These are phyloP conservation scores for Tremella yokohamensis DNA, from an alignment of 768 basidiomycete genomes.

Conservation along the genomic window DNA sequence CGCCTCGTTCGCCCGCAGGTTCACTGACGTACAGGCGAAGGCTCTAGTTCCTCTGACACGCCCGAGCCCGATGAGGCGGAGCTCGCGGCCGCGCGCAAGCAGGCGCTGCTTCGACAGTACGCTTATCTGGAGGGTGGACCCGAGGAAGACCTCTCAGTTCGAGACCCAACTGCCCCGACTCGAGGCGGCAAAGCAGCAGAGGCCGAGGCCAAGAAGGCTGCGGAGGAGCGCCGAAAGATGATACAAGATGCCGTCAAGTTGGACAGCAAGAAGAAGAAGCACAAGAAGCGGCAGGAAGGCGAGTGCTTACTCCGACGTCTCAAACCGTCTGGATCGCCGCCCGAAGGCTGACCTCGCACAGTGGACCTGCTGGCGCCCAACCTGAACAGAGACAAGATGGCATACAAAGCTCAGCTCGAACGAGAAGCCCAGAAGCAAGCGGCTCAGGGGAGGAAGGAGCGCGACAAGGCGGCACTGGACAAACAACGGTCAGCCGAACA, in stretches of 20 bases:
- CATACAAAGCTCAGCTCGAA: conserved; percentile 40
- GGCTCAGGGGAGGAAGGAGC: conserved; percentile 33
- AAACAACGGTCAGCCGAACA: conserved; percentile 42
- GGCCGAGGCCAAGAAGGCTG: conserved; percentile 43
- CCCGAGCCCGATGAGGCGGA: conserved; percentile 22
- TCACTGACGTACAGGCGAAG: not conserved
- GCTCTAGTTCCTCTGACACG: not conserved
- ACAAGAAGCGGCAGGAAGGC: conserved; percentile 46
- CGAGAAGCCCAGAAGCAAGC: conserved; percentile 40
- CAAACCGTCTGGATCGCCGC: not conserved
- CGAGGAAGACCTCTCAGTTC: conserved; percentile 5
- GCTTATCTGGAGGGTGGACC: conserved; percentile 45
- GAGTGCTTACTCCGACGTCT: conserved; percentile 17
- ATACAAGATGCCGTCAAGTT: conserved; percentile 43
- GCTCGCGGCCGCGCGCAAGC: conserved; percentile 36
- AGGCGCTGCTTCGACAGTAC: conserved; percentile 45
- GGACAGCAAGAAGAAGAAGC: conserved; percentile 48
- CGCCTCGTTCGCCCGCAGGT: not conserved
- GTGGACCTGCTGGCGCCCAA: conserved; percentile 50
- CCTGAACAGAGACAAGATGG: conserved; percentile 46
- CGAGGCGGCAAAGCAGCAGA: conserved; percentile 18
- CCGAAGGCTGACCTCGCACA: conserved; percentile 8
- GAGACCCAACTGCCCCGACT: conserved; percentile 31
- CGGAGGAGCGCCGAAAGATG: conserved; percentile 38
- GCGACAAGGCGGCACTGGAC: conserved; percentile 47